Conservation (phyloP, 345 rosid genomes). For the Aquilaria yunnanensis region DNA sequence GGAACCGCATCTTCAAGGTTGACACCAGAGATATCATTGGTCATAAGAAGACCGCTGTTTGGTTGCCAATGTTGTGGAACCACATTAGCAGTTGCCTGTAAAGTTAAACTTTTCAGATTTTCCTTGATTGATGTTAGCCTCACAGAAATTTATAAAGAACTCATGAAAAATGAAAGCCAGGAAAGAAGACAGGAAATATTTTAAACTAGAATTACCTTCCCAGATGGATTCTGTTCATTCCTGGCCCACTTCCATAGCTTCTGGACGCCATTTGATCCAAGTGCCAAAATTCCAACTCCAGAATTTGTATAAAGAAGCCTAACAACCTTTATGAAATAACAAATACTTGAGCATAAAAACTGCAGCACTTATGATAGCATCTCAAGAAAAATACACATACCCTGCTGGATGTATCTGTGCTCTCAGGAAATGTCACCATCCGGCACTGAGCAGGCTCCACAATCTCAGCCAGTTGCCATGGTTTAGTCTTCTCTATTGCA, state of each 20-base stretch:
- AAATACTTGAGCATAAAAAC: constrained; percentile 7
- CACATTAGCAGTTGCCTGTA: constrained; percentile 66
- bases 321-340: constrained; percentile 46
- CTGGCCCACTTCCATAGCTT: constrained; percentile 77
- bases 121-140: background rate
- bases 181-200: background rate
- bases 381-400: constrained; percentile 24
- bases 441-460: constrained; percentile 61
- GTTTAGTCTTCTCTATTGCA: constrained; percentile 57
- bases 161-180: background rate
- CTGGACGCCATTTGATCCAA: constrained; percentile 73
- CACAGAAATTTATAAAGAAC: background rate
- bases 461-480: constrained; percentile 81
- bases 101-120: constrained; percentile 19
- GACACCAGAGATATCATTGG: constrained; percentile 68
- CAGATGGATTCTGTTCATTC: constrained; percentile 73
- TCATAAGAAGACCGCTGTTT: constrained; percentile 85
- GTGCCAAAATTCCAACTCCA: constrained; percentile 76
- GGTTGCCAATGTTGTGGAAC: constrained; percentile 94
- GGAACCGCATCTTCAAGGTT: constrained; percentile 79
- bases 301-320: constrained; percentile 84
- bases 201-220: constrained; percentile 43
- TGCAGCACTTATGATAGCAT: background rate
- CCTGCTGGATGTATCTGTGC: constrained; percentile 75
- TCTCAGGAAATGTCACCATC: constrained; percentile 67